Base-by-base conservation (phyloP, 176 grass and related monocot species). In the Zea luxurians region DNA sequence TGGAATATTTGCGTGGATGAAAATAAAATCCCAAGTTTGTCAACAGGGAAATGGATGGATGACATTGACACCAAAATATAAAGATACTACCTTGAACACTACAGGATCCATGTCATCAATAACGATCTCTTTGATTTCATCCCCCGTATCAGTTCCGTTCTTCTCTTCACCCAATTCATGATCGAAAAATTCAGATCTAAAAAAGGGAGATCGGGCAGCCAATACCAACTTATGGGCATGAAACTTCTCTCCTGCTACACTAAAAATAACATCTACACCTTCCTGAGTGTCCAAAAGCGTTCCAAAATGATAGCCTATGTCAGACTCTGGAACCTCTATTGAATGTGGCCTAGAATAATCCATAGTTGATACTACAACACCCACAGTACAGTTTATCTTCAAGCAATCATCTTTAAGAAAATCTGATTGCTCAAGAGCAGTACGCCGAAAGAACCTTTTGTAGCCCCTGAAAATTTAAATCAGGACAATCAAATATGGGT, bases 311-410 rank as follows among this genome's bases (percentile, higher is more conserved):
- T 82, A 87, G 70, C 88, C 88, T 36, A 97, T 97, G 75, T 97
- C 91, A 42, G 91, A 91, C 8, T 91, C 86, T 49, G 93, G 93
- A 66, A 97, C 82, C 71, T 91, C 61, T 83, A 97, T 74, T 9
- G 84, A 87, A 66, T 91, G 67, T 37, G 86, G 86, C 44, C 83
- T 83, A 21, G 89, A 93, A 52, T 80, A 80, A 58, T 93, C 91
- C 88, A 91, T 89, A 61, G 75, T 86, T 52, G 91, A 91, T 68
- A 91, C 76, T 40, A 93, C 91, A 70, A 93, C 88, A 27, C 91
- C 88, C 83, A 97, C 88, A 45, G 91, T 97, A 45, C 94, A 97
- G 77, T 93, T 93, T 80, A 97, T 97, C 80, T 97, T 97, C 82
- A 97, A 82, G 86, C 94, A 93, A 82, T 97, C 94, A 27, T 93